Base-by-base conservation (phyloP, 1,284 basidiomycete species). In the Cryptococcus sp. region DNA sequence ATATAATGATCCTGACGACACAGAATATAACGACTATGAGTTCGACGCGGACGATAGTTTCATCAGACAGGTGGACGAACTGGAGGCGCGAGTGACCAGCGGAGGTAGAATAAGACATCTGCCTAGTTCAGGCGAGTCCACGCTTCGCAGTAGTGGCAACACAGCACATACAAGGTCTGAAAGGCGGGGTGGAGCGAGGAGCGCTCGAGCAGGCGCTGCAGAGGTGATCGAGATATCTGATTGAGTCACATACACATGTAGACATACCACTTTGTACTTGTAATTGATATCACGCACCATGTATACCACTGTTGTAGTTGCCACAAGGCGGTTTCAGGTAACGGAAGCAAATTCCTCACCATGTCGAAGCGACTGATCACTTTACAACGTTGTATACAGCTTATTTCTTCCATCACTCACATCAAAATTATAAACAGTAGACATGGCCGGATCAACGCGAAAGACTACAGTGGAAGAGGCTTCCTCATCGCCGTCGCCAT, bases 201-300 rank as follows among this genome's bases (percentile, higher is more conserved):
- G 27, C 10, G 20, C 31, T 63, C 58, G 31, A 8, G 31, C 31
- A 5, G 31, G 13, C 31, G 31, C 31, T 35, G 13, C 10, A 6
- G 65, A 65, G 17, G 47, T 67, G 3, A 67, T 69, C 35, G 67
- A 64, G 56, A 64, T 69, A 44, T 66, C 64, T 4, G 67, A 69
- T 47, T 69, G 47, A 45, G n/a, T 45, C n/a, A 19, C n/a, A 13
- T 45, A 45, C 10, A 3, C 5, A 5, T 35, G 31, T 35, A 35
- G 5, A 35, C 31, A 35, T 35, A 13, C 2, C 5, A 35, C 31
- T 53, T 13, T 20, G 41, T 53, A 45, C 10, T 42, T 25, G 8
- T 25, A 35, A 41, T n/a, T 19, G n/a, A 3, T 23, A 41, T 23
- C 35, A 44, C 23, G 25, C 40, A 47, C 31, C 22, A 25, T 47